Evolutionary conservation across 352 stramenopile genomes (phyloP).

Genomic region (Phytopythium sindhum): DNA sequence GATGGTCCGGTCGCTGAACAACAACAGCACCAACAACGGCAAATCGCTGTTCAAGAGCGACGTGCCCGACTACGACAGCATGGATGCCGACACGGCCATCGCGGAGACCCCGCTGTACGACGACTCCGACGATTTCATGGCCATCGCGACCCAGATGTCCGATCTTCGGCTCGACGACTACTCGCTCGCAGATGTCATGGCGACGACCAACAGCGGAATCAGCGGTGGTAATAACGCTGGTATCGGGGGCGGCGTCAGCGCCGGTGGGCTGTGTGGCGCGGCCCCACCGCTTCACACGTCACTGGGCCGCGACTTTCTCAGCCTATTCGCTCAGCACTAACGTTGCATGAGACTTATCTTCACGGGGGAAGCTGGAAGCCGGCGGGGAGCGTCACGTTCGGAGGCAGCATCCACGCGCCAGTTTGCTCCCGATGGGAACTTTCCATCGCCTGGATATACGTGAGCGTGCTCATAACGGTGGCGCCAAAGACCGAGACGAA

Average conservation of each 20-base stretch:
- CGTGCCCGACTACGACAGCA: slow-evolving; percentile 34
- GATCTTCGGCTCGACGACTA: slow-evolving; percentile 74
- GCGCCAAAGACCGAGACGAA: slow-evolving; percentile 68
- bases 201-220: slow-evolving; percentile 9
- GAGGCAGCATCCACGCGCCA: slow-evolving; percentile 1
- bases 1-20: slow-evolving; percentile 9
- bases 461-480: slow-evolving; percentile 77
- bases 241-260: neutral
- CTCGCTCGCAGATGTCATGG: slow-evolving; percentile 26
- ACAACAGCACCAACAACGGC: slow-evolving; percentile 14
- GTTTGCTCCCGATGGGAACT: neutral
- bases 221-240: neutral
- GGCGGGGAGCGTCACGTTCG: slow-evolving; percentile 1
- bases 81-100: slow-evolving; percentile 70
- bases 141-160: slow-evolving; percentile 42
- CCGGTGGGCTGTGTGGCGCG: neutral
- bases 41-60: slow-evolving; percentile 11
- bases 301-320: slow-evolving; percentile 71
- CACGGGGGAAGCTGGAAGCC: slow-evolving; percentile 2
- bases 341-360: neutral
- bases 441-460: slow-evolving; percentile 43
- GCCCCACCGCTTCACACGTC: slow-evolving; percentile 58
- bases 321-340: slow-evolving; percentile 75
- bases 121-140: slow-evolving; percentile 50
- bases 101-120: slow-evolving; percentile 59